These are phyloP conservation scores for Rubia tinctorum DNA, from an alignment of 305 asterid species.

Conservation along the genomic window DNA sequence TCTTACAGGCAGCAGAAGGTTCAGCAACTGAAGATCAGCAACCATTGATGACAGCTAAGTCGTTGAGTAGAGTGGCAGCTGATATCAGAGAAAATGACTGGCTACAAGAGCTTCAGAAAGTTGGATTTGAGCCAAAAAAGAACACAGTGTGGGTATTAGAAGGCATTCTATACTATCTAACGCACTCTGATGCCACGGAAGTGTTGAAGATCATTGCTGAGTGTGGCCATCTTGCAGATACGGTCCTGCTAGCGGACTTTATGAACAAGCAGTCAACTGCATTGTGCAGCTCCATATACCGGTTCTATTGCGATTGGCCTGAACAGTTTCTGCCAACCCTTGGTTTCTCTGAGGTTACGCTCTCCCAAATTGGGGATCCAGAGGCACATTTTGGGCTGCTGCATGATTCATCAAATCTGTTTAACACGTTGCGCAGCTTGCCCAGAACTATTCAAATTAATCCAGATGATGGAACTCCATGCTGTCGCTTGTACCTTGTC, in stretches of 20 bases:
- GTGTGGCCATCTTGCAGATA: conserved; percentile 53
- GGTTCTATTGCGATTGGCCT: conserved; percentile 90
- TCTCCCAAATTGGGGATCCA: conserved; percentile 91
- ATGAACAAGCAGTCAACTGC: conserved; percentile 92
- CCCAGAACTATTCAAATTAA: conserved; percentile 74
- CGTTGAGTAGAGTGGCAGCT: conserved; percentile 84
- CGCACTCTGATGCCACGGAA: conserved; percentile 65
- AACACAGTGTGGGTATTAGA: conserved; percentile 86
- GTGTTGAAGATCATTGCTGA: conserved; percentile 74
- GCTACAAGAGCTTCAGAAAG: conserved; percentile 75
- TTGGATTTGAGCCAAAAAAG: conserved; percentile 65
- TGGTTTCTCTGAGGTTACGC: conserved; percentile 76
- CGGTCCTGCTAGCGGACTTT: conserved; percentile 88
- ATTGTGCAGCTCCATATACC: conserved; percentile 65
- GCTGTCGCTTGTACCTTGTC: conserved; percentile 77
- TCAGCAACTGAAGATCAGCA: conserved; percentile 49
- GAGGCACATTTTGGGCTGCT: conserved; percentile 92
- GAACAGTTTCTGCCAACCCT: conserved; percentile 77
- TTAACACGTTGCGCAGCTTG: conserved; percentile 70
- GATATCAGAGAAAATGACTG: conserved; percentile 73
- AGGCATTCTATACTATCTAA: conserved; percentile 81
- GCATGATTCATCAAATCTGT: conserved; percentile 74
- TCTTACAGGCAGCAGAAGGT: conserved; percentile 62
- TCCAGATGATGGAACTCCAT: conserved; percentile 92
- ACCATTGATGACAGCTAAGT: conserved; percentile 61